phyloP scores from a whole-genome alignment of 2,329 filamentous ascomycete genomes.

The Berkeleyomyces basicola region DNA sequence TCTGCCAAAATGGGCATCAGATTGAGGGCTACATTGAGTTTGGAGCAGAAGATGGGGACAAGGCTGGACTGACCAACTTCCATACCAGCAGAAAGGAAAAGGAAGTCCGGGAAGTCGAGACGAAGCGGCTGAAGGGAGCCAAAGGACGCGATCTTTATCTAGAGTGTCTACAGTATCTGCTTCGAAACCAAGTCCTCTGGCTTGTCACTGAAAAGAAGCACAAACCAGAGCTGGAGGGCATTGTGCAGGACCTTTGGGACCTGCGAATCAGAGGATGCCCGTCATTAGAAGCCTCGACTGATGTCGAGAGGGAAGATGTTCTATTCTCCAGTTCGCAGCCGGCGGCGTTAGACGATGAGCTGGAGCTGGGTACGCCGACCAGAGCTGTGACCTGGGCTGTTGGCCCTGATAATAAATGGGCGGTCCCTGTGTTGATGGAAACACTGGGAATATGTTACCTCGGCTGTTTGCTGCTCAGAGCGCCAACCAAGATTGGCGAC shows the following conservation, averaged over 20 bases:
- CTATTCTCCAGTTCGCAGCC: conserved; percentile 23
- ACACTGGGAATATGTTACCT: conserved; percentile 67
- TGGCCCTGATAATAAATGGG: conserved; percentile 31
- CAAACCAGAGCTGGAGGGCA: conserved; percentile 55
- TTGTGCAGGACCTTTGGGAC: conserved; percentile 75
- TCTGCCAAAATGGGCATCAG: conserved; percentile 66
- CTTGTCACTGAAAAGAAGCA: conserved; percentile 51
- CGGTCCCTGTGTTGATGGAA: conserved; percentile 53
- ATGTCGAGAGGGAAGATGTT: conserved; percentile 4
- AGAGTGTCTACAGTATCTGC: conserved; percentile 66
- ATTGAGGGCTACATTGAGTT: conserved; percentile 50
- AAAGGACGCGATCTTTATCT: conserved; percentile 64
- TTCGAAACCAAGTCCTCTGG: conserved; percentile 67
- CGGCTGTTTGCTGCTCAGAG: conserved; percentile 53
- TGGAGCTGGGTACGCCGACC: conserved; percentile 15
- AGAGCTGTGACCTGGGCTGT: conserved; percentile 29
- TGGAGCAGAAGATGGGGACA: conserved; percentile 53
- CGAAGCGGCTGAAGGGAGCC: conserved; percentile 43
- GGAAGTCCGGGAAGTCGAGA: conserved; percentile 40
- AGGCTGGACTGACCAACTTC: conserved; percentile 37
- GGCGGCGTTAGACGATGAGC: conserved; percentile 13
- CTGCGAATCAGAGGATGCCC: conserved; percentile 38
- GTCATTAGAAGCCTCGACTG: conserved; percentile 15
- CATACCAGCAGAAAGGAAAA: conserved; percentile 12
- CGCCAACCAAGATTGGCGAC: conserved; percentile 62